Evolutionary conservation across 495 filamentous ascomycete genomes (phyloP).

Genomic region (Penicillium longicatenatum): DNA sequence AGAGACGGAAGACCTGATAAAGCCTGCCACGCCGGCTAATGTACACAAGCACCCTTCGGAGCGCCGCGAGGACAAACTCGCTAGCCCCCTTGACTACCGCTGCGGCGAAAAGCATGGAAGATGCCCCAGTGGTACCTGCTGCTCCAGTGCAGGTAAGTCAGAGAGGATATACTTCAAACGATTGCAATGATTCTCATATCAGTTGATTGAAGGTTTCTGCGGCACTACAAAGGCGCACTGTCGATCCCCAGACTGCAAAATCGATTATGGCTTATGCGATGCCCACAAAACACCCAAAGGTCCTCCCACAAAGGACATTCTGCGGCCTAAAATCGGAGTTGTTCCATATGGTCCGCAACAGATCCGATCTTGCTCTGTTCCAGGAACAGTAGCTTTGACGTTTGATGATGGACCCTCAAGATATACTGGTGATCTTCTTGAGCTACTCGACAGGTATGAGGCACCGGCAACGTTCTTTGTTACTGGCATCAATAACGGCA

Average conservation of each 20-base stretch:
- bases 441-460: constrained; percentile 64
- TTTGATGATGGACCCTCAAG: constrained; percentile 77
- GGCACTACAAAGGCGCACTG: constrained; percentile 65
- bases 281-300: constrained; percentile 65
- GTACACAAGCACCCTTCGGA: neutral
- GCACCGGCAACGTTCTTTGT: constrained; percentile 81
- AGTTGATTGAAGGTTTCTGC: constrained; percentile 49
- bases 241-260: constrained; percentile 67
- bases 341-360: constrained; percentile 61
- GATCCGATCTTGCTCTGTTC: constrained; percentile 65
- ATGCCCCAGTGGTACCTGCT: constrained; percentile 62
- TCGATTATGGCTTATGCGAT: constrained; percentile 70
- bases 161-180: constrained; percentile 1
- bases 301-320: constrained; percentile 57
- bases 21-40: neutral
- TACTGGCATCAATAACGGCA: constrained; percentile 72
- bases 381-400: constrained; percentile 70
- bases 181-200: constrained; percentile 14
- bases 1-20: neutral
- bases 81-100: constrained; percentile 26
- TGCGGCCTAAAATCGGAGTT: constrained; percentile 58
- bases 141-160: constrained; percentile 61
- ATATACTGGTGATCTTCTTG: constrained; percentile 69
- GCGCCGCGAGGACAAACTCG: constrained; percentile 20
- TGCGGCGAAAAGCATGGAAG: constrained; percentile 48